Conservation (phyloP, 1,284 basidiomycete genomes). For the Leccinum cinnamomeum region DNA sequence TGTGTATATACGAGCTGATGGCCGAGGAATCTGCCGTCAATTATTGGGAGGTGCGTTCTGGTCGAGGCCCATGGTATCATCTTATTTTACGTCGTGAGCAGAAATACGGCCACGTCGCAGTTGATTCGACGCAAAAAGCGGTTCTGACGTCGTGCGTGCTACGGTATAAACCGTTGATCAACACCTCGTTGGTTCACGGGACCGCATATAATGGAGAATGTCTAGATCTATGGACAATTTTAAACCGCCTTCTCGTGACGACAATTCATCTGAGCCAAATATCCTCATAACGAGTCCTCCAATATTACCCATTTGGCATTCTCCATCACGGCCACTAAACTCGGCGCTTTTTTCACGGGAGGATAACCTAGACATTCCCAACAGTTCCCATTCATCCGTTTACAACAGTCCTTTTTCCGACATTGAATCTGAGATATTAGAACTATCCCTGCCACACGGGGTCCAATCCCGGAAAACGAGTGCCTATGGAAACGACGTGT, state of each 20-base stretch:
- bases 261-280: conserved; percentile 27
- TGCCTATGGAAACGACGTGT: not conserved
- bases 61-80: not conserved
- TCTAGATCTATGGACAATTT: conserved; percentile 13
- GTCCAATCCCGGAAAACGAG: conserved; percentile 7
- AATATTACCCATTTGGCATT: conserved; percentile 17
- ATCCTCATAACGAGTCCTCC: conserved; percentile 31
- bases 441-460: conserved; percentile 15
- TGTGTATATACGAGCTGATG: conserved; percentile 98
- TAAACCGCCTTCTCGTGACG: conserved; percentile 13
- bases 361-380: conserved; percentile 24
- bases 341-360: conserved; percentile 25
- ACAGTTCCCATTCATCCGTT: conserved; percentile 26
- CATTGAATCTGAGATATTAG: conserved; percentile 31
- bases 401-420: conserved; percentile 33
- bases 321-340: conserved; percentile 12
- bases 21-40: conserved; percentile 95
- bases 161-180: conserved; percentile 66
- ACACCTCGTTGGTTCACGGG: conserved; percentile 23
- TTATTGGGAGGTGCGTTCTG: conserved; percentile 84
- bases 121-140: conserved; percentile 86
- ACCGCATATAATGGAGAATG: not conserved
- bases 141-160: conserved; percentile 93
- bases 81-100: conserved; percentile 30
- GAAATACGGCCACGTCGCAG: conserved; percentile 95